These are phyloP conservation scores for Leccinellum luteum DNA, from an alignment of 768 basidiomycete genomes.

Conservation along the genomic window DNA sequence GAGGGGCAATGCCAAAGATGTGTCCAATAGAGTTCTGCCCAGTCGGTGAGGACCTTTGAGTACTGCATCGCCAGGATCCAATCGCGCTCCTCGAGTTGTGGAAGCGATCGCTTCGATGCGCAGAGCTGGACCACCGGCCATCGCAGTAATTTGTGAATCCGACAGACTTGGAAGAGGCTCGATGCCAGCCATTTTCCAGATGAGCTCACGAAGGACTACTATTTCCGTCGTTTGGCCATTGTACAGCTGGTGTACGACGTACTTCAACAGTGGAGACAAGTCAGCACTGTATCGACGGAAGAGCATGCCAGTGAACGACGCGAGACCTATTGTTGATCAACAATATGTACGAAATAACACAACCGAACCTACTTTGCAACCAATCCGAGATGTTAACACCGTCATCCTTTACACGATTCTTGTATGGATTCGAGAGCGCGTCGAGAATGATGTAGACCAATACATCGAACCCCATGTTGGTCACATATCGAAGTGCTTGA, in stretches of 20 bases:
- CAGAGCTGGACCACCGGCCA: constrained; percentile 87
- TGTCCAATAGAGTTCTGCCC: constrained; percentile 63
- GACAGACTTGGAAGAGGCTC: constrained; percentile 88
- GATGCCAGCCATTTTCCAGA: constrained; percentile 94
- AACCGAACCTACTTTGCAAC: constrained; percentile 76
- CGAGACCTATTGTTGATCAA: constrained; percentile 61
- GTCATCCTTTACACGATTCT: constrained; percentile 84
- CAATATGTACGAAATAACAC: constrained; percentile 7
- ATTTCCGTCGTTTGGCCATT: constrained; percentile 84
- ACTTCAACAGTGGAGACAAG: constrained; percentile 79
- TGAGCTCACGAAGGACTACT: constrained; percentile 86
- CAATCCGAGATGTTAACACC: constrained; percentile 89
- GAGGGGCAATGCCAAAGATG: constrained; percentile 78
- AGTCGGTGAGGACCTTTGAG: constrained; percentile 67
- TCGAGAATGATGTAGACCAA: constrained; percentile 86
- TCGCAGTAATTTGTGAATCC: constrained; percentile 82
- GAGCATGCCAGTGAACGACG: constrained; percentile 90
- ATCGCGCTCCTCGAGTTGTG: constrained; percentile 65
- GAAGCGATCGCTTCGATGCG: constrained; percentile 89
- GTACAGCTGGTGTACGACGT: constrained; percentile 88
- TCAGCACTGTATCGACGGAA: constrained; percentile 86
- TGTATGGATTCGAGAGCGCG: constrained; percentile 78
- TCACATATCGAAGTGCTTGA: constrained; percentile 83
- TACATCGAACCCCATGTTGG: constrained; percentile 93
- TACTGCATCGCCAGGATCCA: constrained; percentile 62